Evolutionary conservation across 2,329 filamentous ascomycete genomes (phyloP).

Genomic region (Colletotrichum eleusines): DNA sequence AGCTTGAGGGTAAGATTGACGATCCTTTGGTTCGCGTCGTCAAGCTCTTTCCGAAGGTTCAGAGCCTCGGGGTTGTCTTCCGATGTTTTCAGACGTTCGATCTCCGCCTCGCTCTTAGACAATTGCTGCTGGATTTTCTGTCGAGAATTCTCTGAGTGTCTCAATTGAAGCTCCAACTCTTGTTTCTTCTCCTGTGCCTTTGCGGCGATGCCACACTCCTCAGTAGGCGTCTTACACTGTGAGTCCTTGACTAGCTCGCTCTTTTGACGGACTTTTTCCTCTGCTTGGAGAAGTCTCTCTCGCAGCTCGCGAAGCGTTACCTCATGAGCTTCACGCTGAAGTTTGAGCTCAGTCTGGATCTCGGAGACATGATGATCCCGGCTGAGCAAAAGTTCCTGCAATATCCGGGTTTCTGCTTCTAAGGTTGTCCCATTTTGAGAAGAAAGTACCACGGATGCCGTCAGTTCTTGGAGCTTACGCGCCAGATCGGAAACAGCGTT

Average conservation of each 20-base stretch:
- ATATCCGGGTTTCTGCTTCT: not conserved
- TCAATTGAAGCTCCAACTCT: not conserved
- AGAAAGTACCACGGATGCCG: not conserved
- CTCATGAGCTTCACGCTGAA: constrained; percentile 6
- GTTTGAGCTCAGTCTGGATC: not conserved
- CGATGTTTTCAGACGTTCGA: not conserved
- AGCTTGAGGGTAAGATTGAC: constrained; percentile 37
- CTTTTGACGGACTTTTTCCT: constrained; percentile 6
- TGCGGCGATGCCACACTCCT: not conserved
- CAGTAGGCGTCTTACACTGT: not conserved
- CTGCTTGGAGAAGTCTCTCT: constrained; percentile 1
- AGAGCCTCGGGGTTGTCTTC: not conserved
- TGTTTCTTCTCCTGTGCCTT: not conserved
- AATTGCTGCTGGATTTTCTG: not conserved
- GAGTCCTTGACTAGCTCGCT: not conserved
- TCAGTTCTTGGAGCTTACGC: not conserved
- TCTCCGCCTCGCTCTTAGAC: not conserved
- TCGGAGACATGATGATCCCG: not conserved
- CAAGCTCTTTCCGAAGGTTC: constrained; percentile 25
- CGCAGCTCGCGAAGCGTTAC: constrained; percentile 23
- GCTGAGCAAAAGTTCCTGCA: not conserved
- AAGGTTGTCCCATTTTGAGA: not conserved
- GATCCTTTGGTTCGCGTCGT: constrained; percentile 32
- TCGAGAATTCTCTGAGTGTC: not conserved
- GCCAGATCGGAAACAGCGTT: constrained; percentile 10